These are phyloP conservation scores for Cicer yamashitae DNA, from an alignment of 306 rosid species.

Conservation along the genomic window DNA sequence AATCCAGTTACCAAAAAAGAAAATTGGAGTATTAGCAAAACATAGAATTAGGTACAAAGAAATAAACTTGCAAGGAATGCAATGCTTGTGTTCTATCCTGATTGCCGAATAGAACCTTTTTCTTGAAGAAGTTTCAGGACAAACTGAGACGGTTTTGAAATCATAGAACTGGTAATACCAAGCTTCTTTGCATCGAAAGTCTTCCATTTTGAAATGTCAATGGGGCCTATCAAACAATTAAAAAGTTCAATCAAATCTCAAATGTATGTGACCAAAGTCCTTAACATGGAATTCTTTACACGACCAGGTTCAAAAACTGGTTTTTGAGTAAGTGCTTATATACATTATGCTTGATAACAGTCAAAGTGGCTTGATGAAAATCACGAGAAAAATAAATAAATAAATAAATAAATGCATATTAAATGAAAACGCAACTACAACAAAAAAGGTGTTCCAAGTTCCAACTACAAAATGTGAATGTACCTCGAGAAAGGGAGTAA, in stretches of 20 bases:
- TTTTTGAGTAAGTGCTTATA: not conserved
- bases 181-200: conserved; percentile 44
- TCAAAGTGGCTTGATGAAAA: not conserved
- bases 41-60: not conserved
- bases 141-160: conserved; percentile 42
- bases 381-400: not conserved
- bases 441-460: not conserved
- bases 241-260: conserved; percentile 25
- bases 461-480: not conserved
- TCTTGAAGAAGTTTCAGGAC: conserved; percentile 44
- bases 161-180: conserved; percentile 49
- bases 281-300: not conserved
- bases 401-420: not conserved
- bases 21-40: conserved; percentile 10
- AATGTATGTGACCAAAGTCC: conserved; percentile 26
- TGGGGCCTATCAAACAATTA: conserved; percentile 38
- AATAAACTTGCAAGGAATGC: conserved; percentile 25
- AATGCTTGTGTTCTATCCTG: conserved; percentile 26
- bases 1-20: conserved; percentile 26
- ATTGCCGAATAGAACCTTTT: conserved; percentile 39
- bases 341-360: conserved; percentile 24
- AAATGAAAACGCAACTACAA: not conserved
- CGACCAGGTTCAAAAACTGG: not conserved
- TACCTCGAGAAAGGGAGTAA: conserved; percentile 37
- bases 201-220: conserved; percentile 37